phyloP scores from a whole-genome alignment of 2,329 filamentous ascomycete species.

The Parafenestella ontariensis region DNA sequence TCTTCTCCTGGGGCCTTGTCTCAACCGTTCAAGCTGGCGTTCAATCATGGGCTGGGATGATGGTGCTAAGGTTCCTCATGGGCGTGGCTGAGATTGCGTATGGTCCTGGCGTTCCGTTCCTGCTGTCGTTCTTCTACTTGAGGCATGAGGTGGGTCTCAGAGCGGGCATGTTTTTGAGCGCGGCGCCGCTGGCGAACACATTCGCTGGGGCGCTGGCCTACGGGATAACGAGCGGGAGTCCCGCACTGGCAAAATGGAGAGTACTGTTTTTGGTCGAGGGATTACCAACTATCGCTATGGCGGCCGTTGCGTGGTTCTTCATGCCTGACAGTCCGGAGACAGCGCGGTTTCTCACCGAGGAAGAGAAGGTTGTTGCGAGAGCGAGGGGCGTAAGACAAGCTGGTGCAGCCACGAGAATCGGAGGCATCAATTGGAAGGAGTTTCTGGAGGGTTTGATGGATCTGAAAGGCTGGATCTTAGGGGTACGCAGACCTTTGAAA shows the following conservation, averaged over 20 bases:
- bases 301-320: slow-evolving; percentile 51
- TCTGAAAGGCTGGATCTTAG: slow-evolving; percentile 44
- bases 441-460: slow-evolving; percentile 39
- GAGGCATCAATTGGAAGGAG: slow-evolving; percentile 39
- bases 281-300: slow-evolving; percentile 53
- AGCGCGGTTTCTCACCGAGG: slow-evolving; percentile 51
- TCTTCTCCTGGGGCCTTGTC: slow-evolving; percentile 46
- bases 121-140: slow-evolving; percentile 66
- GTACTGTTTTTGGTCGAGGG: slow-evolving; percentile 59
- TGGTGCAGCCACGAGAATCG: slow-evolving; percentile 35
- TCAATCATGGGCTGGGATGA: slow-evolving; percentile 41
- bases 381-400: slow-evolving; percentile 41
- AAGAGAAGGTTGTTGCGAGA: slow-evolving; percentile 48
- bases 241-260: slow-evolving; percentile 67
- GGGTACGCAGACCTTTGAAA: slow-evolving; percentile 26
- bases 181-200: slow-evolving; percentile 75
- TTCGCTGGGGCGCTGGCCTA: slow-evolving; percentile 71
- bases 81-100: slow-evolving; percentile 53
- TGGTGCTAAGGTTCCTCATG: slow-evolving; percentile 47
- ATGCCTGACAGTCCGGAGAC: slow-evolving; percentile 55
- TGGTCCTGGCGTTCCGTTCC: slow-evolving; percentile 57
- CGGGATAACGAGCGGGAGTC: slow-evolving; percentile 65
- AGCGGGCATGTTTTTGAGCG: slow-evolving; percentile 60
- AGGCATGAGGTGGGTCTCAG: slow-evolving; percentile 64
- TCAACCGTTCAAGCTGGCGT: slow-evolving; percentile 42